Evolutionary conservation across 331 rosid genomes (phyloP).

Genomic region (Malus hybrid): DNA sequence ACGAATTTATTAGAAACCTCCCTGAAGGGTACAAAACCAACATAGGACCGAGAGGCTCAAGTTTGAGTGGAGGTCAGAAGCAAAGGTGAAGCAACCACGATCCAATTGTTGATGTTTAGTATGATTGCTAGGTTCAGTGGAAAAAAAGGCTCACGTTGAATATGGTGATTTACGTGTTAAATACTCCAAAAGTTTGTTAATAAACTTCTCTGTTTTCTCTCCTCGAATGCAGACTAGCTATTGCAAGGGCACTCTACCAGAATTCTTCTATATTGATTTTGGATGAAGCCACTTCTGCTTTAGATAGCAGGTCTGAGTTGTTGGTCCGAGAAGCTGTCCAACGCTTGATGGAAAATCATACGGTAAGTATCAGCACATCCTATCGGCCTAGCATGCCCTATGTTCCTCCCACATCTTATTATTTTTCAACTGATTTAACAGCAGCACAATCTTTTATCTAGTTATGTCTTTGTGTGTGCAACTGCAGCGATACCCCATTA

Average conservation of each 20-base stretch:
- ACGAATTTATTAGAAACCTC: conserved; percentile 63
- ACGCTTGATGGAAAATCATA: conserved; percentile 71
- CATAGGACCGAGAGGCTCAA: conserved; percentile 88
- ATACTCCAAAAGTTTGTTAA: neutral
- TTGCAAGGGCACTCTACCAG: conserved; percentile 67
- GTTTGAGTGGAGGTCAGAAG: conserved; percentile 90
- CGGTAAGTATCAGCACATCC: conserved; percentile 32
- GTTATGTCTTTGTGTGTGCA: neutral
- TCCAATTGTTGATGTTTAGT: conserved; percentile 1
- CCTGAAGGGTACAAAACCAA: conserved; percentile 74
- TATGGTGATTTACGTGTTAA: too few relatives aligned
- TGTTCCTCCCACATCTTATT: too few relatives aligned
- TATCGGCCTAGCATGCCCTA: neutral
- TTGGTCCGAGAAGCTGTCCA: conserved; percentile 68
- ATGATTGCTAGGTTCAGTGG: neutral
- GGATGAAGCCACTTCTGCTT: conserved; percentile 91
- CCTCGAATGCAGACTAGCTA: conserved; percentile 54
- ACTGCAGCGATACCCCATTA: too few relatives aligned
- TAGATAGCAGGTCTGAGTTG: conserved; percentile 75
- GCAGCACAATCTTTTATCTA: too few relatives aligned
- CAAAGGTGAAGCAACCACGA: conserved; percentile 51
- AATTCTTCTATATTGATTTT: conserved; percentile 66
- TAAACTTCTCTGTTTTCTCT: conserved; percentile 1
- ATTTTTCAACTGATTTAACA: neutral
- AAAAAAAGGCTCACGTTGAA: neutral